Evolutionary conservation across 352 stramenopile species (phyloP).

Genomic region (Pythium sp.): DNA sequence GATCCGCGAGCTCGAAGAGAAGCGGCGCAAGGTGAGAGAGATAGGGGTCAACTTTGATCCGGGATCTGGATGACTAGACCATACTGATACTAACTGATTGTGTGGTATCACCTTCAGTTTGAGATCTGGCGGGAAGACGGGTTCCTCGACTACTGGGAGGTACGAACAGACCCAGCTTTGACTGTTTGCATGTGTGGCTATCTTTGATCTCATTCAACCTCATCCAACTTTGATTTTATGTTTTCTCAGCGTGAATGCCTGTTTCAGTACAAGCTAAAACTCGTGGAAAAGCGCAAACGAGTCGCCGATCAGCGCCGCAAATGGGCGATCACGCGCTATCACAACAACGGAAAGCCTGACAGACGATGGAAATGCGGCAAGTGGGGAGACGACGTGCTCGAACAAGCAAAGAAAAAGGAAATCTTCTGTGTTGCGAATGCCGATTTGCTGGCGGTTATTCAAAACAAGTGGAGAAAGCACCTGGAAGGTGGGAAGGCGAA

Average conservation of each 20-base stretch:
- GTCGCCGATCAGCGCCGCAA: slow-evolving; percentile 50
- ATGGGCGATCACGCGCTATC: slow-evolving; percentile 51
- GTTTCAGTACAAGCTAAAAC: slow-evolving; percentile 39
- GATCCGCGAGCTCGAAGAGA: slow-evolving; percentile 44
- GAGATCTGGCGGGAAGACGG: slow-evolving; percentile 75
- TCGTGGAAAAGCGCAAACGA: slow-evolving; percentile 26
- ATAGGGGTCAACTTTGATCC: background rate
- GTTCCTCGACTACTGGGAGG: slow-evolving; percentile 79
- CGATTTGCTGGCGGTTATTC: slow-evolving; percentile 47
- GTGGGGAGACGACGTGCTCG: slow-evolving; percentile 47
- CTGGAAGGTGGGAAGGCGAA: slow-evolving; percentile 15
- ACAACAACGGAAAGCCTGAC: slow-evolving; percentile 57
- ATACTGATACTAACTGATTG: background rate
- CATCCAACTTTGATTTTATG: background rate
- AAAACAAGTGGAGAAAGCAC: slow-evolving; percentile 48
- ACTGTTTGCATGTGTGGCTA: background rate
- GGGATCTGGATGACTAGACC: background rate
- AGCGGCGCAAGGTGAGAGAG: slow-evolving; percentile 19
- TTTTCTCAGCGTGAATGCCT: slow-evolving; percentile 55
- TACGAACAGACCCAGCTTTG: slow-evolving; percentile 16
- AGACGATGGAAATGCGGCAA: slow-evolving; percentile 45
- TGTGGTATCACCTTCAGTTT: slow-evolving; percentile 35
- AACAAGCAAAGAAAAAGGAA: slow-evolving; percentile 46
- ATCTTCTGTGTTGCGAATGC: slow-evolving; percentile 48
- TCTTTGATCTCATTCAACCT: background rate